Base-by-base conservation (phyloP, 139 green algal genomes). In the Penium margaritaceum region DNA sequence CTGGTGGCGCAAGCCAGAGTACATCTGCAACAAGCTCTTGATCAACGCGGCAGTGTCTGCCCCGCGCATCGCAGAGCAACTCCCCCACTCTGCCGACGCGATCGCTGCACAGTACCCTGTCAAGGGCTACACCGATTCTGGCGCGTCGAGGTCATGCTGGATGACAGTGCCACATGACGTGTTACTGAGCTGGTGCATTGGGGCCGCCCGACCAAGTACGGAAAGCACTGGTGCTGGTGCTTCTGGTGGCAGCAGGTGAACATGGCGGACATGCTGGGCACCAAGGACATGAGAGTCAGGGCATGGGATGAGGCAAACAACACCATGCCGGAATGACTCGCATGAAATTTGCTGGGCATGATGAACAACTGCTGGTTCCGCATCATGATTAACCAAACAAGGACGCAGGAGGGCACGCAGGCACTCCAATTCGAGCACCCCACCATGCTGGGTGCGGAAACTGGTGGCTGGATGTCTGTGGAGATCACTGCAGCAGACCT, bases 341-440 rank as follows among this genome's bases (percentile, higher is more conserved):
- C 89, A 2, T 96, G 92, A 91, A 97, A 96, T 68, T 54, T 54
- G 43, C 63, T 61, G 63, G 93, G 93, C 74, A 96, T 97, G 93
- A 90, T 96, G 85, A 97, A 97, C 89, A 98, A 97, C 85, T 90
- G 85, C 80, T 84, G 89, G 68, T 96, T 89, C 81, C 72, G 83
- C 38, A 51, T 84, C 17, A 79, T 76, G 37, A 35, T 79, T 4
- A 12, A 79, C 70, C 55, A 80, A 61, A 63, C 51, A 29, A 5
- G 39, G 21, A 62, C 30, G 9, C 1, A 6, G 5, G 64, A 83
- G 3, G 81, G 69, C 6, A 38, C n/a, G 24, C 53, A 78, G 43
- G 72, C 54, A 44, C 77, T 94, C 27, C 76, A 78, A 41, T 94
- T 93, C 84, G 88, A 95, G 81, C 90, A 95, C 84, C 90, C 87